Percentiles rank a stretch among this genome's conserved stretches.
Conservation (phyloP, 345 rosid species). For the Aquilaria sinensis region DNA sequence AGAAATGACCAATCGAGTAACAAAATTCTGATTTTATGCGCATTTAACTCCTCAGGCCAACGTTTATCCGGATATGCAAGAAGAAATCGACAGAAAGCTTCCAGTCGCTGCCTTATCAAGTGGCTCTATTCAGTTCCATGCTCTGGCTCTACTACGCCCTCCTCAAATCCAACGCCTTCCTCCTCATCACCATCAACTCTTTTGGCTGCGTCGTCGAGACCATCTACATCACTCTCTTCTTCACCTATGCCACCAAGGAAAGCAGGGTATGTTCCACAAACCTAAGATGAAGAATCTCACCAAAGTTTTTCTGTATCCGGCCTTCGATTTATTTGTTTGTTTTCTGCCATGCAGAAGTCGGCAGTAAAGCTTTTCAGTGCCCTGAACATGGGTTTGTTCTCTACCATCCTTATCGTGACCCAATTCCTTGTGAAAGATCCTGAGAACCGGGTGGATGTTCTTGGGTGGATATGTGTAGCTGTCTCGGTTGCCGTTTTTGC, state of each 20-base stretch:
- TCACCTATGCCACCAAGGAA: conserved; percentile 48
- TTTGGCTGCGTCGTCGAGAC: conserved; percentile 73
- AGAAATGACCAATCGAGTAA: neutral
- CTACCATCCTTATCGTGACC: conserved; percentile 31
- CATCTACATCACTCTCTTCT: conserved; percentile 54
- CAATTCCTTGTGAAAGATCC: conserved; percentile 26
- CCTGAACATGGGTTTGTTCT: conserved; percentile 56
- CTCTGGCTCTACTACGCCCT: conserved; percentile 88
- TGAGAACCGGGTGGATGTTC: conserved; percentile 23
- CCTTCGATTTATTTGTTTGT: too few species aligned
- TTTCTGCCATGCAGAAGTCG: conserved; percentile 36
- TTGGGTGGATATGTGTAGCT: conserved; percentile 81
- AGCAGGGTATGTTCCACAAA: conserved; percentile 31
- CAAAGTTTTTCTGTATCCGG: too few species aligned
- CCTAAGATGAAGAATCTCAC: too few species aligned
- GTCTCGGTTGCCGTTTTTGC: conserved; percentile 71
- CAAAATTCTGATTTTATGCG: neutral
- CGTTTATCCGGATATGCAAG: conserved; percentile 62
- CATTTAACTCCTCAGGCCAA: conserved; percentile 43
- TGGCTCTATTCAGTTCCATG: conserved; percentile 86
- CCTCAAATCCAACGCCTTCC: conserved; percentile 46
- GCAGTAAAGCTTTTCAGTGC: conserved; percentile 41
- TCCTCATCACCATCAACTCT: conserved; percentile 77
- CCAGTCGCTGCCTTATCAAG: conserved; percentile 76
- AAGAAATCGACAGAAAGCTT: conserved; percentile 75